Conservation (phyloP, 2,329 filamentous ascomycete species). For the Fusarium sp. region DNA sequence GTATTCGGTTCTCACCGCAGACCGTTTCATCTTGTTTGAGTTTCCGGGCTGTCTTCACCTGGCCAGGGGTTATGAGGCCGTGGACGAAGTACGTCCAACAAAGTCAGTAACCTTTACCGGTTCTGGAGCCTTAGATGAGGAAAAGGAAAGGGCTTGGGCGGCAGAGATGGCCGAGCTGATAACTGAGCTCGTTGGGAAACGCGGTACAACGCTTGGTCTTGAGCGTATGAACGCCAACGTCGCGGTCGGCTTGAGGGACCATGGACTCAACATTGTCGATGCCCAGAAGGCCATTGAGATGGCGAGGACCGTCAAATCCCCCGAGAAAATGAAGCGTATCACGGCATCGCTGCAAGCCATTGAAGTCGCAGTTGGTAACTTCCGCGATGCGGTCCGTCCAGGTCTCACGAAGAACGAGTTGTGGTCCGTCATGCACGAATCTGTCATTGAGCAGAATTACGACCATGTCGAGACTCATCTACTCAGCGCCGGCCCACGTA, state of each 20-base stretch:
- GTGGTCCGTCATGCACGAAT: constrained; percentile 17
- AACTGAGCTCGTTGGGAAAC: not conserved
- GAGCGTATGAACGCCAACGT: constrained; percentile 17
- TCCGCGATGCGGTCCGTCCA: not conserved
- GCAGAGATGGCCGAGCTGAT: constrained; percentile 4
- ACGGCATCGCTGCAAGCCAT: constrained; percentile 5
- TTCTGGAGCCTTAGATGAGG: constrained; percentile 4
- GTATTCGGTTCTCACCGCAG: constrained; percentile 4
- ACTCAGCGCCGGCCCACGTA: not conserved
- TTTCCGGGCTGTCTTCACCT: constrained; percentile 9
- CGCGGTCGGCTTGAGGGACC: constrained; percentile 1
- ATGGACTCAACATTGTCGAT: constrained; percentile 7
- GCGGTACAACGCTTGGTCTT: constrained; percentile 4
- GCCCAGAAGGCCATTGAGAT: constrained; percentile 11
- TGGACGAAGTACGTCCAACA: constrained; percentile 8
- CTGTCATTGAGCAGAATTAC: constrained; percentile 12
- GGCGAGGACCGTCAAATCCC: constrained; percentile 4
- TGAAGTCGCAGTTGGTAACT: constrained; percentile 10
- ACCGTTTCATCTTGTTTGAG: constrained; percentile 6
- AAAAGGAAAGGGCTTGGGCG: constrained; percentile 1
- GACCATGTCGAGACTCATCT: constrained; percentile 16
- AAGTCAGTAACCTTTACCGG: constrained; percentile 8
- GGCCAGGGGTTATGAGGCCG: constrained; percentile 3
- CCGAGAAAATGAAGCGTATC: constrained; percentile 7
- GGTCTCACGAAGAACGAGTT: constrained; percentile 16